Evolutionary conservation across 805 yeast genomes (phyloP).

Genomic region (Hemisphaericaspora nanyangensis): DNA sequence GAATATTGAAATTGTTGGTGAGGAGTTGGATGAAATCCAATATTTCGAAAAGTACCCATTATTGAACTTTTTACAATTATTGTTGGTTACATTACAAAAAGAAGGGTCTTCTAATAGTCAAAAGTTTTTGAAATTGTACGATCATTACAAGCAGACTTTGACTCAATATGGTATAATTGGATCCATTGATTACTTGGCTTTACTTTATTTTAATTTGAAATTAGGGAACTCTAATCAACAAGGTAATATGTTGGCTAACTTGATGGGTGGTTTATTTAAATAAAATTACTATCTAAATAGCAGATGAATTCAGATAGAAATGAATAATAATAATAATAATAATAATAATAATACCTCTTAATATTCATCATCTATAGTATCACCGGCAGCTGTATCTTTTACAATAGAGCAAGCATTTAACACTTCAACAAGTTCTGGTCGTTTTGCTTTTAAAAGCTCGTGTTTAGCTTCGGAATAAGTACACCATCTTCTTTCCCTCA

Average conservation of each 20-base stretch:
- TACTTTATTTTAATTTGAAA: slow-evolving; percentile 55
- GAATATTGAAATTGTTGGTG: slow-evolving; percentile 9
- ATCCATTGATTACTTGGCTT: slow-evolving; percentile 57
- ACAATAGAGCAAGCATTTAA: slow-evolving; percentile 52
- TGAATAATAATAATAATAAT: not conserved
- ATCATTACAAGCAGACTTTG: slow-evolving; percentile 43
- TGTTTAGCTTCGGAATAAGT: slow-evolving; percentile 61
- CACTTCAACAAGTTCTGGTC: slow-evolving; percentile 68
- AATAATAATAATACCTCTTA: too few species aligned
- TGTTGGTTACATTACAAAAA: slow-evolving; percentile 56
- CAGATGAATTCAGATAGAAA: not conserved
- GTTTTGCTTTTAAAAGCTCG: slow-evolving; percentile 50
- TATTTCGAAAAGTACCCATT: slow-evolving; percentile 43
- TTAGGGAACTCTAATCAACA: slow-evolving; percentile 37
- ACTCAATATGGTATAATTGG: slow-evolving; percentile 31
- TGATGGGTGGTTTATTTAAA: slow-evolving; percentile 60
- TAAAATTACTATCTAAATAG: not conserved
- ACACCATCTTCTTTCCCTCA: slow-evolving; percentile 74
- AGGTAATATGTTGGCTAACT: slow-evolving; percentile 44
- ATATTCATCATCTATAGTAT: slow-evolving; percentile 6
- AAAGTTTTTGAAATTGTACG: slow-evolving; percentile 50
- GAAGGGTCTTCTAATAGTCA: slow-evolving; percentile 30
- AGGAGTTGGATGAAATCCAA: slow-evolving; percentile 27
- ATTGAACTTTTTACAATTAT: slow-evolving; percentile 66
- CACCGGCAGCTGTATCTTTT: slow-evolving; percentile 24